A percentile compares a stretch with the other conserved stretches of the same genome.
phyloP scores from a whole-genome alignment of 2,329 filamentous ascomycete genomes.

The Huntiella omanensis region DNA sequence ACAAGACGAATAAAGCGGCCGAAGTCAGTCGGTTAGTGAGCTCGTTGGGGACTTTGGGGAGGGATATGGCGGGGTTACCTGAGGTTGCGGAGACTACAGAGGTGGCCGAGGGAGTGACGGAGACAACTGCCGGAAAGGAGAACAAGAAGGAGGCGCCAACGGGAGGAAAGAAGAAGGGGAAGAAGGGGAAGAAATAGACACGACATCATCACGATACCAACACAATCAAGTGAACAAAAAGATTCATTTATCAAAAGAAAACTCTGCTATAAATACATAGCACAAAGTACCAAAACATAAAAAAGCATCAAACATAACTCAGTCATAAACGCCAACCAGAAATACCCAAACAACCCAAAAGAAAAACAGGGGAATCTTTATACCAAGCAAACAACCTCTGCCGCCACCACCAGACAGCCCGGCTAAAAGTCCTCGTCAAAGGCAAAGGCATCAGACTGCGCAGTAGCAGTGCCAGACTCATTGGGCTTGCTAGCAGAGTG shows the following conservation, averaged over 20 bases:
- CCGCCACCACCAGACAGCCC: constrained; percentile 7
- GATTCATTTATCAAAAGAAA: background rate
- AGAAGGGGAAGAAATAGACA: constrained; percentile 48
- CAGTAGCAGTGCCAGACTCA: constrained; percentile 22
- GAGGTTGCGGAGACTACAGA: constrained; percentile 18
- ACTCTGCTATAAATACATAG: constrained; percentile 1
- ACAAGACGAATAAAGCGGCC: constrained; percentile 74
- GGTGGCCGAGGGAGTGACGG: constrained; percentile 20
- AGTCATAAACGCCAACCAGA: constrained; percentile 14
- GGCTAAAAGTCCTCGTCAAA: constrained; percentile 95
- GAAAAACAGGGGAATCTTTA: constrained; percentile 10
- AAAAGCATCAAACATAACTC: constrained; percentile 8
- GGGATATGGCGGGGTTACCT: constrained; percentile 42
- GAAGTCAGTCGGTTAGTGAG: constrained; percentile 73
- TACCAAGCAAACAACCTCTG: background rate
- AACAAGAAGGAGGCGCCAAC: constrained; percentile 17
- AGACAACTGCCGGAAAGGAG: constrained; percentile 15
- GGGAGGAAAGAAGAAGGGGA: constrained; percentile 49
- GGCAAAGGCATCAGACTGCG: constrained; percentile 60
- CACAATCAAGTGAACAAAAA: background rate
- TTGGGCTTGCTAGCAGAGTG: constrained; percentile 62
- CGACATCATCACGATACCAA: background rate
- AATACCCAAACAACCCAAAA: constrained; percentile 5
- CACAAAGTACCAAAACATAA: constrained; percentile 3
- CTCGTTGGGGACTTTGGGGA: constrained; percentile 56